These are phyloP conservation scores for Emericellopsis atlantica DNA, from an alignment of 2,329 filamentous ascomycete species.

Conservation along the genomic window DNA sequence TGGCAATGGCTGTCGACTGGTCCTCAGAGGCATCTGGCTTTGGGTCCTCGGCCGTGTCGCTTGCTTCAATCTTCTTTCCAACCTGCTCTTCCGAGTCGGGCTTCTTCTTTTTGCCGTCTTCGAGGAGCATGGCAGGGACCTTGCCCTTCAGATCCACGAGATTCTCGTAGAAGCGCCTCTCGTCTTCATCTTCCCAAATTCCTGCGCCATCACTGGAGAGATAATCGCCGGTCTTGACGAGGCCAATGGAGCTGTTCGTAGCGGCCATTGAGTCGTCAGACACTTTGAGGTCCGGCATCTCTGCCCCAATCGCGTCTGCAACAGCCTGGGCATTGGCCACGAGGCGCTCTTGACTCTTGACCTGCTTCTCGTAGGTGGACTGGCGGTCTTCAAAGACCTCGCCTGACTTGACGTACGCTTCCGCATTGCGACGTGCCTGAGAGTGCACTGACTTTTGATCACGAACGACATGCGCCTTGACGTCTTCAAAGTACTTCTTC, in stretches of 20 bases:
- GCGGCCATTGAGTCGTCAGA: slow-evolving; percentile 56
- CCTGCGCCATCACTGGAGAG: slow-evolving; percentile 82
- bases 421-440: slow-evolving; percentile 88
- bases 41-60: slow-evolving; percentile 32
- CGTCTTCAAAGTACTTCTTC: slow-evolving; percentile 81
- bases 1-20: slow-evolving; percentile 84
- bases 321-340: slow-evolving; percentile 82
- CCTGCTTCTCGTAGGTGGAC: slow-evolving; percentile 85
- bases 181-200: slow-evolving; percentile 98
- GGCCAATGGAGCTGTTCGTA: slow-evolving; percentile 69
- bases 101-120: slow-evolving; percentile 94
- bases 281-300: slow-evolving; percentile 90
- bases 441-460: slow-evolving; percentile 81
- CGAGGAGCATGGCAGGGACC: slow-evolving; percentile 83
- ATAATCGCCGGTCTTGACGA: slow-evolving; percentile 91
- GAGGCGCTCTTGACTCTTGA: slow-evolving; percentile 85
- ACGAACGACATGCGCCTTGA: slow-evolving; percentile 76
- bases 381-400: slow-evolving; percentile 98
- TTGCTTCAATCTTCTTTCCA: slow-evolving; percentile 56
- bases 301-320: slow-evolving; percentile 73
- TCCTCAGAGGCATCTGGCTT: slow-evolving; percentile 49
- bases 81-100: slow-evolving; percentile 67
- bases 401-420: slow-evolving; percentile 95
- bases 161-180: slow-evolving; percentile 96
- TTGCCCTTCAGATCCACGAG: slow-evolving; percentile 90